These are phyloP conservation scores for Diophrys appendiculata DNA, from an alignment of 73 alveolate species.

Conservation along the genomic window DNA sequence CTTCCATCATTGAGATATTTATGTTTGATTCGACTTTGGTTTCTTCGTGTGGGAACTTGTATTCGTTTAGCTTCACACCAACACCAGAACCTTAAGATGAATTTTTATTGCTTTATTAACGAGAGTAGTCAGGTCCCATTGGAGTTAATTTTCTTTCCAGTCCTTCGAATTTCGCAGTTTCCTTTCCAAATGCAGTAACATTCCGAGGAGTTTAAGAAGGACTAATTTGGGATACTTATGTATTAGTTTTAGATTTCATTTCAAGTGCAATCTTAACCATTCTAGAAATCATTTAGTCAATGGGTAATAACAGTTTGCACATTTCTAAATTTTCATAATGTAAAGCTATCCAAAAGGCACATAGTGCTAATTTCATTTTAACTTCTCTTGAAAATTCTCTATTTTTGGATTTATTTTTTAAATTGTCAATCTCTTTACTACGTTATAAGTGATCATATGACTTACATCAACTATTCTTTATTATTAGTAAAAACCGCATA, in stretches of 20 bases:
- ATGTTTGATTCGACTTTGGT: neutral
- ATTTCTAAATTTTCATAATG: neutral
- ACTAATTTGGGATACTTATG: neutral
- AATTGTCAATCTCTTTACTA: neutral
- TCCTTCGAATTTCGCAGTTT: neutral
- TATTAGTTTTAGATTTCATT: neutral
- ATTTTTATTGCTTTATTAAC: neutral
- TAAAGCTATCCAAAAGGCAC: neutral
- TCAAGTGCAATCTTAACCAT: neutral
- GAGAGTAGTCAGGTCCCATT: neutral
- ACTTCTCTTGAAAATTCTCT: too few species aligned
- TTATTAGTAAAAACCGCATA: too few species aligned
- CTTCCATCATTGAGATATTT: neutral
- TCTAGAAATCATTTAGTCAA: neutral
- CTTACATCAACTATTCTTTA: neutral
- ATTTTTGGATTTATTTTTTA: neutral
- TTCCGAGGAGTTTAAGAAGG: neutral
- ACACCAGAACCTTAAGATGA: neutral
- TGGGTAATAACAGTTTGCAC: too few species aligned
- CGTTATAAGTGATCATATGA: neutral
- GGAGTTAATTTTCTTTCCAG: neutral
- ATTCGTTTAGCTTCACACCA: neutral
- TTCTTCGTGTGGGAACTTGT: neutral
- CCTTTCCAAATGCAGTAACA: neutral
- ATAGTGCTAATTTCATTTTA: too few species aligned